Evolutionary conservation across 2,329 filamentous ascomycete species (phyloP), one percentile per base, ranked within the genome.

Genomic region (Phaeophleospora eucalypticola): DNA sequence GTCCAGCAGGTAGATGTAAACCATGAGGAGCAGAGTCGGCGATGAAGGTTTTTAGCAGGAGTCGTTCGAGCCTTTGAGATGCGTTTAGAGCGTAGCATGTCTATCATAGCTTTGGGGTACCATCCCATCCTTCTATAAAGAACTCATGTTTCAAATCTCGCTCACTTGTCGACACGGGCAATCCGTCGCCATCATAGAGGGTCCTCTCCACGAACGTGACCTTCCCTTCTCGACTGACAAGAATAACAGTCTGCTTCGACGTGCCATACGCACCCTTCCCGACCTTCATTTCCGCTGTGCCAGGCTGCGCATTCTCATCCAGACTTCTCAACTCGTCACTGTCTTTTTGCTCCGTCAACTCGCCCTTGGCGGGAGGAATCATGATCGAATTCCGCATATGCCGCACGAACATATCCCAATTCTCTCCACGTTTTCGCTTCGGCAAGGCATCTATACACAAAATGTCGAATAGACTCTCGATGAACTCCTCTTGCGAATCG

Each of bases 181-280:
- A 68, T 2, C 73, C 78, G 37, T 77, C 62, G 10, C 71, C 65
- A 57, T 82, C 78, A 58, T 74, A 82, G 16, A 84, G 61, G 15
- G 80, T 83, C 46, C 81, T 69, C 63, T 85, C 82, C 27, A 83
- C 71, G 57, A 79, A 84, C n/a, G 73, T 77, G 29, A 82, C 73
- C 43, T 72, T 71, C 2, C 79, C 79, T n/a, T 74, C 58, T 21
- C 67, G 65, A 56, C 75, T 69, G 16, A 82, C 79, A 12, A 85
- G 63, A 2, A 84, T 68, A 6, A 84, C 67, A 1, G 78, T 81
- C 60, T 84, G 81, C 63, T 81, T 81, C 60, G 82, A 79, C 2
- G 82, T 85, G 0, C 81, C 82, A 59, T 85, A 85, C 6, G 75
- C 65, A 0, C 77, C 78, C 4, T 56, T 36, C 8, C 50, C 49